Percentiles rank a stretch among this genome's conserved stretches.
Evolutionary conservation across 2,329 filamentous ascomycete genomes (phyloP).

Genomic region (Cytospora chrysosperma): DNA sequence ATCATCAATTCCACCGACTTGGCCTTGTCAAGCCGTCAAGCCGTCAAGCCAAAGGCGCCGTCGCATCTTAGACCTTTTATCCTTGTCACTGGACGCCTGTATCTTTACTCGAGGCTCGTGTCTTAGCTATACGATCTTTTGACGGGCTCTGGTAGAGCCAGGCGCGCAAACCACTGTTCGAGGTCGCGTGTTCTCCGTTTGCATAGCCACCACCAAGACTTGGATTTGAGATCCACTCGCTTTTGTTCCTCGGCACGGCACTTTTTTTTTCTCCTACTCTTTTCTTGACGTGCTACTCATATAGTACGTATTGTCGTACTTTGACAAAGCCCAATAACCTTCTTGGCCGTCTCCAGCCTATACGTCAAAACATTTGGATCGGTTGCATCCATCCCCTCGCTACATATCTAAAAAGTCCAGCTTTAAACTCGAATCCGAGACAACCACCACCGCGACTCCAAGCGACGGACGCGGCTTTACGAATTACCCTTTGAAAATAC

Average conservation of each 20-base stretch:
- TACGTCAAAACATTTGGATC: conserved; percentile 3
- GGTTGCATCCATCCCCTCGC: background rate
- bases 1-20: background rate
- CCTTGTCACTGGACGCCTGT: background rate
- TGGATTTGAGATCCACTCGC: conserved; percentile 15
- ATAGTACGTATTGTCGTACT: conserved; percentile 5
- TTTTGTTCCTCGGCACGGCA: background rate
- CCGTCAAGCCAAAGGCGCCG: background rate
- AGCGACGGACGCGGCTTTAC: background rate
- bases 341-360: conserved; percentile 3
- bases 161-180: background rate
- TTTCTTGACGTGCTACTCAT: background rate
- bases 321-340: conserved; percentile 10
- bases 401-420: background rate
- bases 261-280: background rate
- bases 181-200: background rate
- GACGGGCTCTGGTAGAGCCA: conserved; percentile 10
- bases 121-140: background rate
- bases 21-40: too few species aligned
- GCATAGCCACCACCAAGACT: conserved; percentile 11
- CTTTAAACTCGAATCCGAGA: background rate
- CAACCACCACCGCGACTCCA: background rate
- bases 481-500: background rate
- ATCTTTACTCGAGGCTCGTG: background rate
- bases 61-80: background rate